Evolutionary conservation across 768 basidiomycete species (phyloP).

Genomic region (Serendipita sp.): DNA sequence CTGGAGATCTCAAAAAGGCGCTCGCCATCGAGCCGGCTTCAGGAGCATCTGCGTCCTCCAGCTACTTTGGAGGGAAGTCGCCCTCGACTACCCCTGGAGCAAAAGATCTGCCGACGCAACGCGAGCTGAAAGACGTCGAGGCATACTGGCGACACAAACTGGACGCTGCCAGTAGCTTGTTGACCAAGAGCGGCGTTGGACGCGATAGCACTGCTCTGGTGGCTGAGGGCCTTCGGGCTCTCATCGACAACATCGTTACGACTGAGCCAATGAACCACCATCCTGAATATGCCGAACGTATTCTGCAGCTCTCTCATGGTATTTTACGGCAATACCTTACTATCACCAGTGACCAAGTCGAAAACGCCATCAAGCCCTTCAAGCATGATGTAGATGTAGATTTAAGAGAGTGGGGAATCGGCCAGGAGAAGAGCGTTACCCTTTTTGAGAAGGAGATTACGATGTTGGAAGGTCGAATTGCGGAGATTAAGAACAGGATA

Average conservation of each 20-base stretch:
- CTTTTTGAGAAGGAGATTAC: conserved; percentile 71
- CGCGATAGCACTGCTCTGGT: conserved; percentile 88
- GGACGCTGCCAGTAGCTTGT: conserved; percentile 77
- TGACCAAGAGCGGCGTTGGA: conserved; percentile 93
- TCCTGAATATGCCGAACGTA: conserved; percentile 73
- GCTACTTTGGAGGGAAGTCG: conserved; percentile 5
- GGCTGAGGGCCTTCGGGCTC: conserved; percentile 79
- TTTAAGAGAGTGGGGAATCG: conserved; percentile 70
- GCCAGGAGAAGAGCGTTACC: conserved; percentile 56
- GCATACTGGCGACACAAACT: conserved; percentile 94
- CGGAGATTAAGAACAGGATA: conserved; percentile 73
- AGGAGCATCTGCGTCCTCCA: conserved; percentile 10
- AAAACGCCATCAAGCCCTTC: conserved; percentile 99
- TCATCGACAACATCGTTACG: conserved; percentile 78
- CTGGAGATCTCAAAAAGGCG: conserved; percentile 47
- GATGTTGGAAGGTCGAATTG: conserved; percentile 76
- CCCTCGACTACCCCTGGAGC: conserved; percentile 25
- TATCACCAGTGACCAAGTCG: conserved; percentile 93
- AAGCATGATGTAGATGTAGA: conserved; percentile 98
- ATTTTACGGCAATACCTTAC: conserved; percentile 88
- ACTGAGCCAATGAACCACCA: conserved; percentile 90
- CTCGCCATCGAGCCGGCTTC: neutral
- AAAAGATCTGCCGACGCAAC: neutral
- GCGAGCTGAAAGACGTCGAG: conserved; percentile 41
- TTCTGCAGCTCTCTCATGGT: conserved; percentile 82